A percentile compares a stretch with the other conserved stretches of the same genome.
These are phyloP conservation scores for Trichoderma atroviride DNA, from an alignment of 2,329 filamentous ascomycete genomes.

Conservation along the genomic window DNA sequence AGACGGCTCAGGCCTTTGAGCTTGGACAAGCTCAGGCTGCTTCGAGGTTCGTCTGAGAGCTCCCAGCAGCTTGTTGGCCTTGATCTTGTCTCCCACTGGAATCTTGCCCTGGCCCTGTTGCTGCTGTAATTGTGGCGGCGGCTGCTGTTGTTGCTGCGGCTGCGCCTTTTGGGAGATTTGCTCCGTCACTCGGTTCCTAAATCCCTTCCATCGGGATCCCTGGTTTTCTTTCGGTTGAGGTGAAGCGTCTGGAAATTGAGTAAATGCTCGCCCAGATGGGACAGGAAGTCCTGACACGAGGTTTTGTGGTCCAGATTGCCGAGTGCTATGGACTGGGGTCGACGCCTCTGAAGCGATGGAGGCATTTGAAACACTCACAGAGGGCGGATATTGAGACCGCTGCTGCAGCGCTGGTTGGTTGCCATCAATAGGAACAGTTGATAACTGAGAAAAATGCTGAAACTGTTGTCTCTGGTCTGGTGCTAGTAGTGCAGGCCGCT, in stretches of 20 bases:
- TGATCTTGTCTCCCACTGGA: slow-evolving; percentile 20
- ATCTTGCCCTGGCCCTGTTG: slow-evolving; percentile 23
- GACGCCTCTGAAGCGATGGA: slow-evolving; percentile 5
- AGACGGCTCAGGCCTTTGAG: not conserved
- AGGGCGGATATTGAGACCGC: slow-evolving; percentile 3
- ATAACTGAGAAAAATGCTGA: not conserved
- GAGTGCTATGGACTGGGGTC: not conserved
- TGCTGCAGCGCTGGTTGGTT: not conserved
- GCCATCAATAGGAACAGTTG: not conserved
- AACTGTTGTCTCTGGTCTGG: not conserved
- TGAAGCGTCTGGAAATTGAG: not conserved
- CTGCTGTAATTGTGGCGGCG: slow-evolving; percentile 6
- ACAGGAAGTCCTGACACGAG: not conserved
- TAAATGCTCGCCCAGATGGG: not conserved
- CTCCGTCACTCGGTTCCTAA: slow-evolving; percentile 39
- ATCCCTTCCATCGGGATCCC: slow-evolving; percentile 40
- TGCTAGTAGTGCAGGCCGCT: not conserved
- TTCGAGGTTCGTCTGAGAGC: slow-evolving; percentile 41
- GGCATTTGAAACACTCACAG: slow-evolving; percentile 7
- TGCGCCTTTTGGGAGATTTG: slow-evolving; percentile 33
- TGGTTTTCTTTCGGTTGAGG: slow-evolving; percentile 30
- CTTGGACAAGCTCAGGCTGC: not conserved
- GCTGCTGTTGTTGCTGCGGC: not conserved
- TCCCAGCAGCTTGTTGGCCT: slow-evolving; percentile 35
- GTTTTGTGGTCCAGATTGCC: not conserved